A percentile compares a stretch with the other conserved stretches of the same genome.
These are phyloP conservation scores for Termitomyces sp. DNA, from an alignment of 768 basidiomycete genomes.

Conservation along the genomic window DNA sequence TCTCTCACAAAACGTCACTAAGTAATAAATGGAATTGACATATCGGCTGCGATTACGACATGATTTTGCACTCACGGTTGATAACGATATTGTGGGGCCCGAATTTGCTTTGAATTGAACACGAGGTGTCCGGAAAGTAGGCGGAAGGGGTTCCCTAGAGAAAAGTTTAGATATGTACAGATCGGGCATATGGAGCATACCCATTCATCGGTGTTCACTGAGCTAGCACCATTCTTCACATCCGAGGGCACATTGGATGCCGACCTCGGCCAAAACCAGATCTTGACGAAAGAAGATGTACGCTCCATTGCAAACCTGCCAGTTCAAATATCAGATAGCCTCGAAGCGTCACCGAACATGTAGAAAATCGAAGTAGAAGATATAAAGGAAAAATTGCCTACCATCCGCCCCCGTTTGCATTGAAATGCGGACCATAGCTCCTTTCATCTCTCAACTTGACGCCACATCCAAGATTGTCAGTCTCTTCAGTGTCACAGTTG, in stretches of 20 bases:
- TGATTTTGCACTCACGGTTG: slow-evolving; percentile 32
- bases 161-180: not conserved
- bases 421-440: slow-evolving; percentile 57
- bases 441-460: slow-evolving; percentile 35
- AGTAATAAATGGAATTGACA: not conserved
- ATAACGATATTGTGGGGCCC: slow-evolving; percentile 59
- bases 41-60: not conserved
- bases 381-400: slow-evolving; percentile 20
- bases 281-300: slow-evolving; percentile 49
- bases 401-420: slow-evolving; percentile 58
- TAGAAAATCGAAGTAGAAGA: not conserved
- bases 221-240: slow-evolving; percentile 32
- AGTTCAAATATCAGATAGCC: not conserved
- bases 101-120: slow-evolving; percentile 52
- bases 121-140: slow-evolving; percentile 54
- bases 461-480: slow-evolving; percentile 52
- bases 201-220: slow-evolving; percentile 49
- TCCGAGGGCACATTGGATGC: slow-evolving; percentile 38
- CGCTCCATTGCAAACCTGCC: slow-evolving; percentile 61
- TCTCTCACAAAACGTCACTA: slow-evolving; percentile 59
- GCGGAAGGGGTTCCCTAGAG: slow-evolving; percentile 53
- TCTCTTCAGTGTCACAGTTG: slow-evolving; percentile 45
- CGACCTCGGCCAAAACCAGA: slow-evolving; percentile 67
- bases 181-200: slow-evolving; percentile 21
- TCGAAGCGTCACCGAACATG: not conserved